Evolutionary conservation across 73 alveolate genomes (phyloP).

Genomic region (Stentor roeselii): DNA sequence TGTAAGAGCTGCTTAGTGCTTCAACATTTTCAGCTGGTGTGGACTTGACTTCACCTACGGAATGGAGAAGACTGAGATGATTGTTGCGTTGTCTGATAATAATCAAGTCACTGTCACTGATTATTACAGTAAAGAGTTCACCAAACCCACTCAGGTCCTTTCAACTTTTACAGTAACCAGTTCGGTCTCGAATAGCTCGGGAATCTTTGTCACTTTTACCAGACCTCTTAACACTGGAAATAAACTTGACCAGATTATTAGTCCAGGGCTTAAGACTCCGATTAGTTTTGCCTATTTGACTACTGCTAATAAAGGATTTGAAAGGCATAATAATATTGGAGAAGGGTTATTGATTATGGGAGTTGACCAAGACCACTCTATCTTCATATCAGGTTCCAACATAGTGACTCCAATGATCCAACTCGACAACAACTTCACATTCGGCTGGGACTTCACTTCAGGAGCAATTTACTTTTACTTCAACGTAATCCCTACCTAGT

Average conservation of each 20-base stretch:
- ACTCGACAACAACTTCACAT: background rate
- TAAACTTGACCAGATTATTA: no score
- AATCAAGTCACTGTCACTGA: background rate
- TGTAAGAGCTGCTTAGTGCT: background rate
- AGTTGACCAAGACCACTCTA: background rate
- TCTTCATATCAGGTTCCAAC: slow-evolving; percentile 1
- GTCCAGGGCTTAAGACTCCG: background rate
- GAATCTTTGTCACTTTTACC: background rate
- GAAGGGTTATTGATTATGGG: slow-evolving; percentile 12
- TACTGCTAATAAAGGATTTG: background rate
- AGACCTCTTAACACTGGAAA: background rate
- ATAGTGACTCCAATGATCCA: no score
- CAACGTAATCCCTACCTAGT: background rate
- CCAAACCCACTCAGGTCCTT: background rate
- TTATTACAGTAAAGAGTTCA: background rate
- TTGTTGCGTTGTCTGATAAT: background rate
- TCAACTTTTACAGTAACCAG: background rate
- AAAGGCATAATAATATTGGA: background rate
- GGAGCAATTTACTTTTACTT: no score
- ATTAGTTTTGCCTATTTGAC: background rate
- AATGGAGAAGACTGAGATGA: slow-evolving; percentile 12
- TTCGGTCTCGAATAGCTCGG: background rate
- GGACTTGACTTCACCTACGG: background rate
- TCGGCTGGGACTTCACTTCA: no score
- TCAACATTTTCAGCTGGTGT: slow-evolving; percentile 3